Percentiles rank a stretch among this genome's conserved stretches.
These are phyloP conservation scores for Tricholomella constricta DNA, from an alignment of 768 basidiomycete genomes.

Conservation along the genomic window DNA sequence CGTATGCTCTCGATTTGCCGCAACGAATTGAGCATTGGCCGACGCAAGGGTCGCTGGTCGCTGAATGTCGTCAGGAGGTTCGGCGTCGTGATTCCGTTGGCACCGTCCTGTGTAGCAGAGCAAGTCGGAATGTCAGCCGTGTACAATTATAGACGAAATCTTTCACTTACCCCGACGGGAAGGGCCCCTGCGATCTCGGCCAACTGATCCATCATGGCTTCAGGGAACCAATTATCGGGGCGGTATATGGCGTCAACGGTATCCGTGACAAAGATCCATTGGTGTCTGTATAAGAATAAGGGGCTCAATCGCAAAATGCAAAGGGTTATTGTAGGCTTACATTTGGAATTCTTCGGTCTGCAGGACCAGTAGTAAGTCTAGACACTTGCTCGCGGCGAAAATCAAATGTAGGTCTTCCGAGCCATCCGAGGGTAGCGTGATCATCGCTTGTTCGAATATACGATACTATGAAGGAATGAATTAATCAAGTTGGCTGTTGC, in stretches of 20 bases:
- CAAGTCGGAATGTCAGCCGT: neutral
- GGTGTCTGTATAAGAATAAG: constrained; percentile 57
- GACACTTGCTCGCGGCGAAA: constrained; percentile 89
- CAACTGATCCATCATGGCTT: constrained; percentile 88
- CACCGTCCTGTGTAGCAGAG: constrained; percentile 28
- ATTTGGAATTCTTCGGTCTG: constrained; percentile 99
- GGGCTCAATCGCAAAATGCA: neutral
- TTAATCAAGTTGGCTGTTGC: neutral
- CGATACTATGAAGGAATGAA: constrained; percentile 60
- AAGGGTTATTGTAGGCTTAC: constrained; percentile 46
- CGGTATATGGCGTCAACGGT: constrained; percentile 94
- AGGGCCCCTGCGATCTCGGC: constrained; percentile 79
- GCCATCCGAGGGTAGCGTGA: constrained; percentile 70
- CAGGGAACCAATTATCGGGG: constrained; percentile 80
- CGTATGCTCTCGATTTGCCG: constrained; percentile 82
- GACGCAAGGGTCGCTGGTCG: constrained; percentile 57
- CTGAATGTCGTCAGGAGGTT: constrained; percentile 29
- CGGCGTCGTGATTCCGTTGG: constrained; percentile 26
- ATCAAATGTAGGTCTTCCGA: constrained; percentile 85
- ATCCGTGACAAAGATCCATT: constrained; percentile 99
- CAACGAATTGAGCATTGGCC: constrained; percentile 68
- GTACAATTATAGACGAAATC: neutral
- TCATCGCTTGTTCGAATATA: constrained; percentile 82
- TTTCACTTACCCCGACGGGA: constrained; percentile 44
- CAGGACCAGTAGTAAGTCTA: constrained; percentile 89